Conservation (phyloP, 129 eudicot species). For the Oenanthe sinensis region DNA sequence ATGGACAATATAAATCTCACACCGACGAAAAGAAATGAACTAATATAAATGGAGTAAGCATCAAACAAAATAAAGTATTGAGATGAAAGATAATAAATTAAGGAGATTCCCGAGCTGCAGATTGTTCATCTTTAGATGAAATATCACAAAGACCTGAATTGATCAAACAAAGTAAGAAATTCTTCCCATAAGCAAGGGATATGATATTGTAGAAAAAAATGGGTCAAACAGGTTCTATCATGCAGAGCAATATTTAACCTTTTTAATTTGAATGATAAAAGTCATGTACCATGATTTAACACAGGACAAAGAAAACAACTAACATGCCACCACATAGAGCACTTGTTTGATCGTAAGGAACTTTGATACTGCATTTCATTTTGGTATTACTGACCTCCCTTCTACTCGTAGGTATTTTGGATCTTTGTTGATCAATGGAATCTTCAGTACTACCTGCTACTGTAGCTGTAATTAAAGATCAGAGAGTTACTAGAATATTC, state of each 20-base stretch:
- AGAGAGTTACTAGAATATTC: neutral
- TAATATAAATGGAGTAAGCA: too few species aligned
- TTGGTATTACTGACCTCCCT: slow-evolving; percentile 43
- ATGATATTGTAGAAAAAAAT: neutral
- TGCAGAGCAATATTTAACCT: neutral
- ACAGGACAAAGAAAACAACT: neutral
- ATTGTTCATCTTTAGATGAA: slow-evolving; percentile 47
- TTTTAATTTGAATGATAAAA: neutral
- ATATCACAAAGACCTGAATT: slow-evolving; percentile 71
- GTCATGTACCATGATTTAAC: too few species aligned
- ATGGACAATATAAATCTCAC: neutral
- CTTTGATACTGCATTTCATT: neutral
- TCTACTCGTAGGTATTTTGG: slow-evolving; percentile 77
- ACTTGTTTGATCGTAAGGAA: neutral
- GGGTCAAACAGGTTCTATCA: neutral
- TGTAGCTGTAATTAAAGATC: slow-evolving; percentile 25
- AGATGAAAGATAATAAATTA: neutral
- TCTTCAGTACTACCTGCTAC: slow-evolving; percentile 67
- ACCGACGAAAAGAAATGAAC: neutral
- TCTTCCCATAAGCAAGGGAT: neutral
- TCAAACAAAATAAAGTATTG: too few species aligned
- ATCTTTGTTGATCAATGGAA: slow-evolving; percentile 71
- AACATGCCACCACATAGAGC: neutral
- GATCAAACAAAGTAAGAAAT: neutral
- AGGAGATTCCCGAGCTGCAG: slow-evolving; percentile 45